Evolutionary conservation across 495 filamentous ascomycete genomes (phyloP), one percentile per base, ranked within the genome.

Genomic region (Hypoxylon fuscum): DNA sequence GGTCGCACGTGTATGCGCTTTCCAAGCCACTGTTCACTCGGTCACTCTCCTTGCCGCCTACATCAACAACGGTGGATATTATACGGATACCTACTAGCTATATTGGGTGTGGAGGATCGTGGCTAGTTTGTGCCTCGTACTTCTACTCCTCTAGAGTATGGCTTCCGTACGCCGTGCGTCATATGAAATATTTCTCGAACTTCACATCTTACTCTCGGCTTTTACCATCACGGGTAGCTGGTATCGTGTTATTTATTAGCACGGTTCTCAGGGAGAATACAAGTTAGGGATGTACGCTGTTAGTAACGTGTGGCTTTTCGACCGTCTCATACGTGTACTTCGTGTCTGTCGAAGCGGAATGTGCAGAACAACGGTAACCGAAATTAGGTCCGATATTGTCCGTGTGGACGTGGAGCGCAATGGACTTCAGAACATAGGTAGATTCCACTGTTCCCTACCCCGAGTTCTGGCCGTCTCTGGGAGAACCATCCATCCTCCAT

Each of bases 401-500:
- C 68, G 73, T 0, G 64, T 81, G 29, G 75, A 79, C 55, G 52
- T 81, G 68, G 68, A 0, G 51, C 76, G 10, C 53, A 70, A 20
- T 79, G 74, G 76, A 63, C 48, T 0, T 20, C 45, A 0, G 41
- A 43, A 22, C 66, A 70, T 1, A 68, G 71, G 0, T 44, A 65
- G n/a, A n/a, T n/a, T n/a, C n/a, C 70, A 76, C 34, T 78, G 50
- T 81, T 81, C 57, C 80, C 79, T 0, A 78, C 74, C 1, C 47
- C 81, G 2, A 68, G 37, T 35, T 64, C 55, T 1, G 55, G 66
- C 23, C 71, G 75, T 8, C 64, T 70, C 0, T 83, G 80, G 80
- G 78, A 81, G 62, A 83, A 78, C 43, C 80, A 83, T 55, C 80
- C 79, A 1, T 83, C 82, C 51, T 81, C 77, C 2, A 52, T 79